Base-by-base conservation (phyloP, 495 filamentous ascomycete species). In the Penicillium paxilli region DNA sequence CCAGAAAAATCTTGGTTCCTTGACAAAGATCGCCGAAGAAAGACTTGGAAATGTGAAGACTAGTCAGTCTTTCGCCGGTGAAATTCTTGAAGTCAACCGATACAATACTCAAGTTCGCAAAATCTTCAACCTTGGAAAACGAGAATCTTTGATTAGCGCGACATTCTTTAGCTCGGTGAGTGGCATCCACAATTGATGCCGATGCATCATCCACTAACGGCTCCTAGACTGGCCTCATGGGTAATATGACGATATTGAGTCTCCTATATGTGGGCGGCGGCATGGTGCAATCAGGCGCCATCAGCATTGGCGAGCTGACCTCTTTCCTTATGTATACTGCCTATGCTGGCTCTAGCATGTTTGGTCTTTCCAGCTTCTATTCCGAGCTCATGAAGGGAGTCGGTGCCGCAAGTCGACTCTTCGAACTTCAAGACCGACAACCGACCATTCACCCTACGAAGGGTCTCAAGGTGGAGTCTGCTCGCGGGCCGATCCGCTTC, bases 341-440 rank as follows among this genome's bases (percentile, higher is more conserved):
- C 17, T 97, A 93, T 72, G 92, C 92, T 17, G 92, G 92, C 8
- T 88, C 86, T 21, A 91, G 87, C 72, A 83, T 98, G 56, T 95
- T 98, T 58, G 94, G 94, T 3, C 75, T 98, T 9, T 95, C 91
- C 26, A 90, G 87, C 60, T 98, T 98, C 74, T 97, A 96, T 75
- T 96, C 92, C 9, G 94, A 98, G 68, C 82, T 98, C 17, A 98
- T 97, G 94, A 98, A 98, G 66, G 95, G 95, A 33, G 94, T 96
- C 20, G 94, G 94, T 60, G 94, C 94, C 32, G 95, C 94, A 11
- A 93, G 87, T 63, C 89, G 94, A 22, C 79, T 98, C 6, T 98
- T 98, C 65, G 94, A 98, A 66, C 80, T 98, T 5, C 92, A 98
- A 70, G 94, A 98, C 71, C 88, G 94, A 53, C 81, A 95, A 38